Base-by-base conservation (phyloP, 2,329 filamentous ascomycete genomes). In the Botrytis aclada region DNA sequence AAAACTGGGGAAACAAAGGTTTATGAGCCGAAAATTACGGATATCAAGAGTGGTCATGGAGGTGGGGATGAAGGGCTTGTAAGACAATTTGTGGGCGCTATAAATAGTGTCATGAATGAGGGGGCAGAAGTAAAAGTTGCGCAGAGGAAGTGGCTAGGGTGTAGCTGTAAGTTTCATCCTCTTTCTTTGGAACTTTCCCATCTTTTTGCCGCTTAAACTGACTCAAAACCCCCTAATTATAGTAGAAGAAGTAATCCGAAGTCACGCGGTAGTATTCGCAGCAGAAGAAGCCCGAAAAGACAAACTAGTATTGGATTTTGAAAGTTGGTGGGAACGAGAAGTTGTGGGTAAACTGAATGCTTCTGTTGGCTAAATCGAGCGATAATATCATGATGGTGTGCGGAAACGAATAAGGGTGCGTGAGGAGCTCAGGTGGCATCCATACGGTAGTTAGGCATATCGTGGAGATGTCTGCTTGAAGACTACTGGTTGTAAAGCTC, bases 211-310 rank as follows among this genome's bases (percentile, higher is more conserved):
- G 10, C 32, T 29, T 43, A 25, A 25, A 2, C 43, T 70, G 22
- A 70, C 41, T 32, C 4, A 25, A 65, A 47, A 29, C 2, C 20
- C 10, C 34, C 37, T 8, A 25, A 56, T 25, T 25, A 32, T 14
- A 71, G 69, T 97, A 12, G 93, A 97, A 72, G 96, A 98, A 80
- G 89, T 92, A 1, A 87, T 98, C n/a, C 87, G 92, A 66, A 97
- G 94, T 79, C 96, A 98, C 83, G 95, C 93, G 2, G 88, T 96
- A 83, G 95, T 98, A 0, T 99, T 98, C 84, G 95, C 94, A 37
- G 96, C 95, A 0, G 96, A 98, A 83, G 92, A 97, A 78, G 94
- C 95, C 8, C 88, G 95, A 78, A 85, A 84, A 67, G 86, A 87
- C 69, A 89, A 87, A 79, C 90, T 87, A 80, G 90, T 96, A 12